Percentiles rank a stretch among this genome's conserved stretches.
These are phyloP conservation scores for Tilletiopsis washingtonensis DNA, from an alignment of 1,284 basidiomycete genomes.

Conservation along the genomic window DNA sequence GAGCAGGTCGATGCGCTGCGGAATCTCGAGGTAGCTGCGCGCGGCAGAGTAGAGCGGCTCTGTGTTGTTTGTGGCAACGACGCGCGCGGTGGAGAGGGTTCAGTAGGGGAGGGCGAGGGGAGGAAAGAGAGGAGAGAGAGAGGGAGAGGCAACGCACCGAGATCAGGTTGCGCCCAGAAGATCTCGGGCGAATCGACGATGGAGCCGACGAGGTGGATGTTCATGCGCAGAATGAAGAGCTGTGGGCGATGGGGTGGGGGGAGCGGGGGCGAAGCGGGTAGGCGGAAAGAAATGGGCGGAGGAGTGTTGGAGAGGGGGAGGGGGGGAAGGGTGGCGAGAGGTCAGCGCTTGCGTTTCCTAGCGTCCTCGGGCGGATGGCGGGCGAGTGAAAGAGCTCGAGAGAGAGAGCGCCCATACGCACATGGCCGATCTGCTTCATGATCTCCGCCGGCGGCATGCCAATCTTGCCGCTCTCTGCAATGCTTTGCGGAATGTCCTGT, in stretches of 20 bases:
- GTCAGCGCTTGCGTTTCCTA: background rate
- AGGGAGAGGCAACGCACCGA: slow-evolving; percentile 50
- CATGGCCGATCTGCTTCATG: slow-evolving; percentile 84
- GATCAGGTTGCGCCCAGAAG: slow-evolving; percentile 73
- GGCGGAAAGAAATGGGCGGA: background rate
- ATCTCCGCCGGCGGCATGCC: slow-evolving; percentile 63
- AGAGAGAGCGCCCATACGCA: background rate
- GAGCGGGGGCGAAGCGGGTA: background rate
- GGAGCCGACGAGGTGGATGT: slow-evolving; percentile 90
- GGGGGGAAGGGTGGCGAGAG: background rate
- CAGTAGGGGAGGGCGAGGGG: too few relatives aligned
- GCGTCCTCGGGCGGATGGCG: background rate
- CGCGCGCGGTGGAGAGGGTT: background rate
- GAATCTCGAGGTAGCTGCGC: slow-evolving; percentile 76
- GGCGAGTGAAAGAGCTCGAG: background rate
- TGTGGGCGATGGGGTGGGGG: slow-evolving; percentile 1
- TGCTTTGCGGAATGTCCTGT: slow-evolving; percentile 76
- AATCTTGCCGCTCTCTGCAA: slow-evolving; percentile 90
- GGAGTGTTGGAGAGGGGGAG: too few relatives aligned
- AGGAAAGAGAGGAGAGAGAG: too few relatives aligned
- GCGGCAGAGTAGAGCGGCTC: slow-evolving; percentile 92
- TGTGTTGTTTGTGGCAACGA: background rate
- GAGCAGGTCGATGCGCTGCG: slow-evolving; percentile 82
- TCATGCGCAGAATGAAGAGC: slow-evolving; percentile 84
- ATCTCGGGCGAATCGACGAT: slow-evolving; percentile 91